Conservation (phyloP, 768 basidiomycete genomes). For the Mycena vulgaris region DNA sequence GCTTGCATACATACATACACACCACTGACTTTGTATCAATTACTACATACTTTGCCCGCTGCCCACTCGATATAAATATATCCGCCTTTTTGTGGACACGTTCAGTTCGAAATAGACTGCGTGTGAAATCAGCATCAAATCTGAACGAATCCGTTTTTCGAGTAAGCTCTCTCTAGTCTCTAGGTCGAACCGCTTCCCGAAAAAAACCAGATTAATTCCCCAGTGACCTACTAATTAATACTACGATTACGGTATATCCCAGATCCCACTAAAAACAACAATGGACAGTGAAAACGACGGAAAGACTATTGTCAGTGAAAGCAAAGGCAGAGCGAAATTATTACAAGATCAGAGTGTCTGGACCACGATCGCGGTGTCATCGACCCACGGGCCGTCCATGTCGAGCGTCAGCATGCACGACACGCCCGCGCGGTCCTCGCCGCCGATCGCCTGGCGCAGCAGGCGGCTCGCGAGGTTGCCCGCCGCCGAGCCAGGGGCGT, state of each 20-base stretch:
- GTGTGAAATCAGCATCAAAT: too few species aligned
- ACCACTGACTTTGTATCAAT: background rate
- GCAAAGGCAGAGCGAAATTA: slow-evolving; percentile 17
- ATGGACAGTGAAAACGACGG: slow-evolving; percentile 9
- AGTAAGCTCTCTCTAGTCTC: too few species aligned
- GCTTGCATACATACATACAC: background rate
- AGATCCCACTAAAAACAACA: slow-evolving; percentile 1
- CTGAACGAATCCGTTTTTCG: too few species aligned
- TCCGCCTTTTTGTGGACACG: too few species aligned
- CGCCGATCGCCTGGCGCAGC: slow-evolving; percentile 70
- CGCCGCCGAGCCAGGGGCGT: slow-evolving; percentile 27
- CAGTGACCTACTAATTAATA: background rate
- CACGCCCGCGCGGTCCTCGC: slow-evolving; percentile 66
- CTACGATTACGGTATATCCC: slow-evolving; percentile 15
- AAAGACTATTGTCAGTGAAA: slow-evolving; percentile 20
- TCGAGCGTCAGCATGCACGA: slow-evolving; percentile 75
- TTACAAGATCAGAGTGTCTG: slow-evolving; percentile 62
- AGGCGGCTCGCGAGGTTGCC: slow-evolving; percentile 65
- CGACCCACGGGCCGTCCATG: slow-evolving; percentile 77
- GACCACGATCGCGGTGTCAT: slow-evolving; percentile 78
- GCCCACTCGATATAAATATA: background rate
- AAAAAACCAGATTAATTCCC: background rate
- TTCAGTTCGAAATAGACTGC: too few species aligned
- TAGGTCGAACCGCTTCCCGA: background rate
- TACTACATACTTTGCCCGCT: background rate